Evolutionary conservation across 192 early-diverging fungal species (phyloP), one percentile per base, ranked within the genome.

Genomic region (Geranomyces michiganensis): DNA sequence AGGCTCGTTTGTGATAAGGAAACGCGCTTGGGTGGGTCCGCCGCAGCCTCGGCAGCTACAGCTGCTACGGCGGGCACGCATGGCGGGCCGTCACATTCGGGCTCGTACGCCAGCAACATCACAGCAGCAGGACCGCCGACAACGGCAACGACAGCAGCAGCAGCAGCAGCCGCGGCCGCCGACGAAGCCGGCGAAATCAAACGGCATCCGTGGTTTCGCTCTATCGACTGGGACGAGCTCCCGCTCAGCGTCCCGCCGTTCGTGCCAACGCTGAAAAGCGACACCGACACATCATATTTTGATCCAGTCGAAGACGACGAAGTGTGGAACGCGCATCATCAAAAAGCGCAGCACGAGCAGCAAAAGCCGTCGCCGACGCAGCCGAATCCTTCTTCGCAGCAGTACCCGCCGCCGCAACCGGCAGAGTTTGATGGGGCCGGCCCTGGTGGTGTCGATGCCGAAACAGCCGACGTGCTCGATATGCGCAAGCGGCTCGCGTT

Each of bases 401-500:
- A 14, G 58, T 32, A 45, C 14, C 62, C n/a, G 62, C n/a, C n/a
- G n/a, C 10, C 30, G 43, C 32, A 29, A 36, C 49, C 61, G 36
- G n/a, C 22, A 56, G 33, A 12, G 29, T 17, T 15, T 27, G 47
- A 31, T 21, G 63, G 56, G 27, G 36, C 14, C 15, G 53, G 63
- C 53, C 15, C 33, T 14, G 62, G 41, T 43, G 51, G 64, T 24
- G 62, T 31, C 4, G 64, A 36, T 30, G 30, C 13, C 15, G 48
- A 41, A 31, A 15, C 6, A 8, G 65, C 71, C 30, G 79, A 82
- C 32, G 67, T 88, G 51, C 53, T 90, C 59, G 82, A 86, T 53
- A 88, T 88, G 84, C 47, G 86, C 14, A 90, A 89, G 73, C 76
- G 78, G 51, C 41, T 89, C 21, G 88, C 88, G 13, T 90, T 90